phyloP scores from a whole-genome alignment of 495 filamentous ascomycete species.

The Bombardia bombarda region DNA sequence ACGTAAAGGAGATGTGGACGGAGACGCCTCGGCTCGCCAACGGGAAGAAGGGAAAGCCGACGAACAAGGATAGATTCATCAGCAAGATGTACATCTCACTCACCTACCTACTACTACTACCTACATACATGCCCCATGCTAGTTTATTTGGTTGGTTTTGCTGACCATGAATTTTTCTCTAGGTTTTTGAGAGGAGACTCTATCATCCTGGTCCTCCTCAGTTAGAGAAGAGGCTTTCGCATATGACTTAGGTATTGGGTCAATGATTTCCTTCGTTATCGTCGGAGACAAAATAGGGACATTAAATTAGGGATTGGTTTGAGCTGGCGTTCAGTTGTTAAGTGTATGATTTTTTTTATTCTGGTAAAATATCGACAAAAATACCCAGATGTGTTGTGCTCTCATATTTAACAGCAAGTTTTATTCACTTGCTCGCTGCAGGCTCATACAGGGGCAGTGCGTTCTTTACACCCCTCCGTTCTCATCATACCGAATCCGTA shows the following conservation, averaged over 20 bases:
- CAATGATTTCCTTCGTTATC: not conserved
- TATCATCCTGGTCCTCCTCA: slow-evolving; percentile 86
- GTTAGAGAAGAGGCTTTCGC: slow-evolving; percentile 35
- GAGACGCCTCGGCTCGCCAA: slow-evolving; percentile 71
- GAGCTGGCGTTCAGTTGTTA: not conserved
- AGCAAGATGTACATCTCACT: slow-evolving; percentile 88
- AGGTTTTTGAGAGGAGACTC: slow-evolving; percentile 94
- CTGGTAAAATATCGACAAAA: not conserved
- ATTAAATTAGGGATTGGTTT: not conserved
- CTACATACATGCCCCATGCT: slow-evolving; percentile 32
- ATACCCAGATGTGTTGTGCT: not conserved
- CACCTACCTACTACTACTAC: not conserved
- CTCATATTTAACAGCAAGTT: not conserved
- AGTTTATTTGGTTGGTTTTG: slow-evolving; percentile 1
- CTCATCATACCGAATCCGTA: not conserved
- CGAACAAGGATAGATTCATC: slow-evolving; percentile 97
- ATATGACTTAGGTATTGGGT: not conserved
- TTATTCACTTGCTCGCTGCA: slow-evolving; percentile 52
- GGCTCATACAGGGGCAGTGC: no score
- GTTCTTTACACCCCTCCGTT: not conserved
- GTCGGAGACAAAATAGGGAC: not conserved
- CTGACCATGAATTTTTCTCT: slow-evolving; percentile 10
- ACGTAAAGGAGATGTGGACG: slow-evolving; percentile 95
- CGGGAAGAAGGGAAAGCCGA: slow-evolving; percentile 79
- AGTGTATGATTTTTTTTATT: not conserved